Base-by-base conservation (phyloP, 805 yeast species). In the Wickerhamiella siamensis region DNA sequence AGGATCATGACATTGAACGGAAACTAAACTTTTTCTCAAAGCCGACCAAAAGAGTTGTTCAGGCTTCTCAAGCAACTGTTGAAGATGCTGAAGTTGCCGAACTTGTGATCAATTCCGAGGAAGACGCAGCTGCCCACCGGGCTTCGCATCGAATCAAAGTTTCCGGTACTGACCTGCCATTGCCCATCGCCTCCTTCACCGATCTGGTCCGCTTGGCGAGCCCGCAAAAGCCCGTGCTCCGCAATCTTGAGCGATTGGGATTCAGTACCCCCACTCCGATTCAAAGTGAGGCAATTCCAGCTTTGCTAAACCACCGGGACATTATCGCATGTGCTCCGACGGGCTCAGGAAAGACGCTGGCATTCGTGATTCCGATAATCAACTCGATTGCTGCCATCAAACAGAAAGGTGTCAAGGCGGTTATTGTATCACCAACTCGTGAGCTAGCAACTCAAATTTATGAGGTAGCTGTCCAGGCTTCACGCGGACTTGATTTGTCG, bases 331-430 rank as follows among this genome's bases (percentile, higher is more conserved):
- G 95, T 68, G 96, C 97, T 0, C 97, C 97, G 37, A 91, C 98
- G 1, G 98, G 98, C 52, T 84, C 96, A 4, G 98, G 98, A 67
- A 91, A 91, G 58, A 91, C 98, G 0, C 66, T 91, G 38, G 94
- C 96, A 24, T 91, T 81, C 56, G 64, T 83, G 43, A 73, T 86
- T 15, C 98, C 99, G 3, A 52, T 88, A 51, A 61, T 91, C 17
- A 91, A 83, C 51, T 63, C 63, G 43, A 58, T 71, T 16, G 14
- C n/a, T 5, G 29, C 20, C 5, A 19, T 14, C 19, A 36, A 36
- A 12, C 47, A 36, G 51, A 55, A 36, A 44, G 82, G 81, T 1
- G 65, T 83, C 8, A 68, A 80, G 50, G 93, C 94, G 0, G 63
- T 91, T 40, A 74, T 91, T 6, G 72, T 91, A 9, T 77, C 96